Evolutionary conservation across 2,329 filamentous ascomycete species (phyloP).

Genomic region (Dryadomyces quercus-mongolicae): DNA sequence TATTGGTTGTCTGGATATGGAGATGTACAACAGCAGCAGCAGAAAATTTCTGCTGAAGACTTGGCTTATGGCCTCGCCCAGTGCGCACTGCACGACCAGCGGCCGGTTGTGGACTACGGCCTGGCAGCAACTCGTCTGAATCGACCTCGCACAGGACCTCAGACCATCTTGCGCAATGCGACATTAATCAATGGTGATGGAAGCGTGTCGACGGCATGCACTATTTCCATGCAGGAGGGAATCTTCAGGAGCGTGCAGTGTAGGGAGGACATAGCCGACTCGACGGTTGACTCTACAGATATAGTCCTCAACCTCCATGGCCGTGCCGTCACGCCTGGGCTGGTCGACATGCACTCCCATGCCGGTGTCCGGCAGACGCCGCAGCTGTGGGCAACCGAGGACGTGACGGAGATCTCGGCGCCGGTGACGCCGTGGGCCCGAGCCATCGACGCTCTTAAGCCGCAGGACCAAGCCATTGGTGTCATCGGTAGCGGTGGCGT

Average conservation of each 20-base stretch:
- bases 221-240: not conserved
- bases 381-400: conserved; percentile 16
- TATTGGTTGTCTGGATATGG: too few relatives aligned
- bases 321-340: conserved; percentile 27
- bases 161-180: conserved; percentile 1
- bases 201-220: not conserved
- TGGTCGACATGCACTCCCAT: conserved; percentile 35
- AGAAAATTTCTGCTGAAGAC: not conserved
- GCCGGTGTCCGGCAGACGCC: conserved; percentile 23
- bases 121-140: not conserved
- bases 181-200: conserved; percentile 3
- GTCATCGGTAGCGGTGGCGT: conserved; percentile 31
- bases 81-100: not conserved
- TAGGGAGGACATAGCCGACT: not conserved
- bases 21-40: not conserved
- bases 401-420: conserved; percentile 25
- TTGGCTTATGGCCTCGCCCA: not conserved
- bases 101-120: not conserved
- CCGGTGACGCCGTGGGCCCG: conserved; percentile 26
- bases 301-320: conserved; percentile 19
- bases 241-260: not conserved
- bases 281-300: too few relatives aligned
- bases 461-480: conserved; percentile 24
- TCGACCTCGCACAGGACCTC: not conserved
- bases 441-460: conserved; percentile 27